phyloP scores from a whole-genome alignment of 2,329 filamentous ascomycete genomes.

The Fonsecaea pedrosoi region DNA sequence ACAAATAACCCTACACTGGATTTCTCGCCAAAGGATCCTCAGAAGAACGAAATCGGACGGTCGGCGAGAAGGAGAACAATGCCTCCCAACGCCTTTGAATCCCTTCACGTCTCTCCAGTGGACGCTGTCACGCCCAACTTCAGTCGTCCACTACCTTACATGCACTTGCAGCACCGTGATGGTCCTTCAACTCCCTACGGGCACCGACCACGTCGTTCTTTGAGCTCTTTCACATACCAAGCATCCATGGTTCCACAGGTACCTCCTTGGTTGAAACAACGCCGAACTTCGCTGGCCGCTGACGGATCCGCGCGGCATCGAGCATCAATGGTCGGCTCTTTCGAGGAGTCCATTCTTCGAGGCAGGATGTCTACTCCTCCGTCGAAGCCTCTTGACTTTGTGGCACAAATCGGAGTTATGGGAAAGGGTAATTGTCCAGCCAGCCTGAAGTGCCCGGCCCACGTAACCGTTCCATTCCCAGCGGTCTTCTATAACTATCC shows the following conservation, averaged over 20 bases:
- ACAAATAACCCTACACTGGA: conserved; percentile 82
- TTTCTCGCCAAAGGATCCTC: conserved; percentile 61
- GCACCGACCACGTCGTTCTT: conserved; percentile 77
- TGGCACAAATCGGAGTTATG: conserved; percentile 92
- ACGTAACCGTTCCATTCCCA: conserved; percentile 88
- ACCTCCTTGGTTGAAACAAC: conserved; percentile 59
- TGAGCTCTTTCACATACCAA: conserved; percentile 66
- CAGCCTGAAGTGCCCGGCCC: conserved; percentile 81
- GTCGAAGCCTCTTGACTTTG: conserved; percentile 88
- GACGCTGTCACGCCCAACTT: conserved; percentile 46
- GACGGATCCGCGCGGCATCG: conserved; percentile 82
- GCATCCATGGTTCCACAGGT: conserved; percentile 58
- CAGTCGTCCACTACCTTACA: conserved; percentile 47
- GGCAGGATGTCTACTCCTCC: conserved; percentile 97
- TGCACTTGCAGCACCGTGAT: conserved; percentile 57
- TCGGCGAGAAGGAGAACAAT: conserved; percentile 73
- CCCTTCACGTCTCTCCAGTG: conserved; percentile 54
- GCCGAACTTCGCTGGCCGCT: conserved; percentile 73
- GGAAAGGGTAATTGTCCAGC: conserved; percentile 88
- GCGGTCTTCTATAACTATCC: conserved; percentile 96
- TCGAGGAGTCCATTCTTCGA: conserved; percentile 93
- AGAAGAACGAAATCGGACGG: conserved; percentile 5
- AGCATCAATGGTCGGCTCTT: conserved; percentile 95
- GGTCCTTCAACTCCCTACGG: conserved; percentile 48
- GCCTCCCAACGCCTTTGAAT: conserved; percentile 65